These are phyloP conservation scores for Copromyces sp. DNA, from an alignment of 495 filamentous ascomycete species.

Conservation along the genomic window DNA sequence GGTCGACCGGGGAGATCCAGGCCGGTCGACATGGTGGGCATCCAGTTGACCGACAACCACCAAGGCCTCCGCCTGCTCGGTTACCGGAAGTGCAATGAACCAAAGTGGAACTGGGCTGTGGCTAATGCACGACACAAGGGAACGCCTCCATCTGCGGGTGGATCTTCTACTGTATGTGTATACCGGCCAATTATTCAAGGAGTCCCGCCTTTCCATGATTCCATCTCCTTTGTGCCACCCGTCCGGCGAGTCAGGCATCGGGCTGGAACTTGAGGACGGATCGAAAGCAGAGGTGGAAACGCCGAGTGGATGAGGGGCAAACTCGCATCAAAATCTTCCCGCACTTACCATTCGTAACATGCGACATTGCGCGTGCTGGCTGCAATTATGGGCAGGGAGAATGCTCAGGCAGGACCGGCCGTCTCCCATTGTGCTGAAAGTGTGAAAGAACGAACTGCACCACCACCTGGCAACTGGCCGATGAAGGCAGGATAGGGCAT, in stretches of 20 bases:
- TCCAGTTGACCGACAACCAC: neutral
- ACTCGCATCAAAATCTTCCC: neutral
- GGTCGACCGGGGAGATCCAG: neutral
- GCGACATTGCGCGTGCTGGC: neutral
- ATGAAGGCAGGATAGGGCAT: neutral
- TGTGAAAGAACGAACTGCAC: neutral
- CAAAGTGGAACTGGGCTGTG: neutral
- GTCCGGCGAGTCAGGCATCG: neutral
- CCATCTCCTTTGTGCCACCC: neutral
- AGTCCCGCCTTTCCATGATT: neutral
- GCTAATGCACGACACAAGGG: neutral
- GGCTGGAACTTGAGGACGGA: neutral
- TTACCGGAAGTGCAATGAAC: neutral
- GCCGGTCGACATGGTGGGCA: neutral
- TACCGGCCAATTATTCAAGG: neutral
- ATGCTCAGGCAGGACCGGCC: neutral
- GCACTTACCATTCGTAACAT: neutral
- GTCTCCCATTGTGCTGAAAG: neutral
- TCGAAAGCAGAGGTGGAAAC: neutral
- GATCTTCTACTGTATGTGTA: neutral
- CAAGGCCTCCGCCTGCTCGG: neutral
- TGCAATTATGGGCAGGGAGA: neutral
- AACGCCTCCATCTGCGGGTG: neutral
- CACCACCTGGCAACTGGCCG: neutral
- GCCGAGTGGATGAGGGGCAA: neutral